Conservation (phyloP, 345 rosid genomes). For the Syzygium aqueum region DNA sequence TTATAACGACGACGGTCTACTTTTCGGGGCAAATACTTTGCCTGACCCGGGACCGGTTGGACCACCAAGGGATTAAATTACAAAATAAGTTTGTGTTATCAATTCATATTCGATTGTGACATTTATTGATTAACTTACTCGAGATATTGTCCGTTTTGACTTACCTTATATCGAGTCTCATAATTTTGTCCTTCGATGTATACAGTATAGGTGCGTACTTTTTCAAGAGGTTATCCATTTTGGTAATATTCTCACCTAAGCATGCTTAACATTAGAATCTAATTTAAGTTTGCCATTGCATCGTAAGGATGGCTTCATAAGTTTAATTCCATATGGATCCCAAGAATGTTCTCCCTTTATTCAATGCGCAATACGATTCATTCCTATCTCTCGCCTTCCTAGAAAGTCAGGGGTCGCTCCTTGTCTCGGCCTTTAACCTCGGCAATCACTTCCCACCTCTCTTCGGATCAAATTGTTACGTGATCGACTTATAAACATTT, state of each 20-base stretch:
- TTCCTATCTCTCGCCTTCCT: background rate
- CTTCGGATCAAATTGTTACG: rapidly evolving
- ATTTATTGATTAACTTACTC: background rate
- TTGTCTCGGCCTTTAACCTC: background rate
- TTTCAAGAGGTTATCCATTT: rapidly evolving
- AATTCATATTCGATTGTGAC: background rate
- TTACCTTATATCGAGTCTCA: rapidly evolving
- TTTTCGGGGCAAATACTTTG: background rate
- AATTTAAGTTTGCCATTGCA: no score
- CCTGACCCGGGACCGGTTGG: rapidly evolving
- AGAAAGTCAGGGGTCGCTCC: background rate
- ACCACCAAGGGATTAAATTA: background rate
- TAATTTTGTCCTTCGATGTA: background rate
- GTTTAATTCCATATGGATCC: no score
- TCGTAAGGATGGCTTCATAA: no score
- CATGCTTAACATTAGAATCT: no score
- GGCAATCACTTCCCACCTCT: rapidly evolving
- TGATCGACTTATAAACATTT: rapidly evolving
- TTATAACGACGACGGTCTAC: background rate
- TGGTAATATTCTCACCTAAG: background rate
- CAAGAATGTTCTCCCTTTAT: no score
- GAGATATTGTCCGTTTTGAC: background rate
- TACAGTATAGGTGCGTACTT: rapidly evolving
- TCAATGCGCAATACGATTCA: rapidly evolving
- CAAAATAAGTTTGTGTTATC: background rate